These are phyloP conservation scores for Eremochloa ophiuroides DNA, from an alignment of 176 grass and related monocot genomes.

Conservation along the genomic window DNA sequence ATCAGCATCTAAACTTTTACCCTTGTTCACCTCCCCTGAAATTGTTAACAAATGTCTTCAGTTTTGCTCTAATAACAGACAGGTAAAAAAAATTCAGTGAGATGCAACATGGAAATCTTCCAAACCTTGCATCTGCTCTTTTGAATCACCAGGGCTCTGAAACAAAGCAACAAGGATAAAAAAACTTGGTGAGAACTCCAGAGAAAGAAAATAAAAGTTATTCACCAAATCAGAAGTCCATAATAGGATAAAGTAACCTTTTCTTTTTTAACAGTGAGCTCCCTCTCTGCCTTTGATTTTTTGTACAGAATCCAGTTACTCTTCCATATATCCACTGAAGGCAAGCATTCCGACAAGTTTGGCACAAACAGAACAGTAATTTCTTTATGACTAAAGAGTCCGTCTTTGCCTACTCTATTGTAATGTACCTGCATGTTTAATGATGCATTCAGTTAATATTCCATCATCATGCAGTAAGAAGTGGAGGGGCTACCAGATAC, in stretches of 20 bases:
- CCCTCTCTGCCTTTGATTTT: conserved; percentile 59
- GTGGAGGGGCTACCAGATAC: neutral
- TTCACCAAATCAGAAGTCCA: neutral
- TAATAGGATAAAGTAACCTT: conserved; percentile 49
- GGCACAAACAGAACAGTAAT: conserved; percentile 87
- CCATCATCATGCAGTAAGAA: neutral
- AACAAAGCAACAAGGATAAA: conserved; percentile 20
- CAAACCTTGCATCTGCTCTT: conserved; percentile 55
- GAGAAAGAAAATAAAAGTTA: neutral
- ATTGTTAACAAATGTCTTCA: conserved; percentile 8
- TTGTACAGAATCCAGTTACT: conserved; percentile 67
- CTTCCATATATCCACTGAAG: conserved; percentile 75
- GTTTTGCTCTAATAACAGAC: neutral
- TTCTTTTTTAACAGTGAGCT: conserved; percentile 49
- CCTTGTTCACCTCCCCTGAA: neutral
- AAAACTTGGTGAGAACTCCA: neutral
- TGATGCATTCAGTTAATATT: conserved; percentile 8
- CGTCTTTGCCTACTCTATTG: conserved; percentile 81
- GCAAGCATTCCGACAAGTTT: conserved; percentile 74
- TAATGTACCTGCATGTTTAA: conserved; percentile 68
- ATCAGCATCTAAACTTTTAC: neutral
- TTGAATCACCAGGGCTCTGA: conserved; percentile 57
- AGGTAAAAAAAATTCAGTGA: neutral
- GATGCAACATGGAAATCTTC: conserved; percentile 12
- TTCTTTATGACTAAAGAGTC: conserved; percentile 78